These are phyloP conservation scores for Carex myosuroides DNA, from an alignment of 176 grass and related monocot genomes.

Conservation along the genomic window DNA sequence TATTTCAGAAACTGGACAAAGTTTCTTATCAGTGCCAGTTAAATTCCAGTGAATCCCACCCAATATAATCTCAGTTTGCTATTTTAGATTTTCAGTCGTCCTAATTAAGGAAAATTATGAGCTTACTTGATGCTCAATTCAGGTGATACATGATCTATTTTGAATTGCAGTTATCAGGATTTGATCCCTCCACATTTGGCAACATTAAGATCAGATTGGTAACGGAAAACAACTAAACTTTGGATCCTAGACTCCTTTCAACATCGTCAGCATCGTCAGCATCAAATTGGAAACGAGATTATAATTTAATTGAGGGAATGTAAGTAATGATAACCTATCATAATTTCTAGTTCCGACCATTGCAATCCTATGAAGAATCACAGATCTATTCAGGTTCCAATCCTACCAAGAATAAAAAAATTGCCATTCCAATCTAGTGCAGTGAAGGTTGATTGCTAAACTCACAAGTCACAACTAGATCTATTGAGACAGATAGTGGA, in stretches of 20 bases:
- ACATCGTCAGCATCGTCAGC: too few species aligned
- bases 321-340: neutral
- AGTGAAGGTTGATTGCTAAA: neutral
- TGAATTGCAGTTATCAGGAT: neutral
- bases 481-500: neutral
- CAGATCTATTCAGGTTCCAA: neutral
- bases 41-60: neutral
- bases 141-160: neutral
- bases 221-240: neutral
- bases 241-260: neutral
- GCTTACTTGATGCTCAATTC: neutral
- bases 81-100: neutral
- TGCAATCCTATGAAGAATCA: neutral
- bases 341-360: neutral
- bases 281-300: neutral
- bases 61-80: neutral
- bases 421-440: too few species aligned
- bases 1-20: neutral
- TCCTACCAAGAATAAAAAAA: neutral
- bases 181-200: neutral
- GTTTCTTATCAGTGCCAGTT: neutral
- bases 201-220: neutral
- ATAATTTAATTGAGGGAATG: neutral
- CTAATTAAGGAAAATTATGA: neutral
- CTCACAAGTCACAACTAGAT: neutral